Conservation (phyloP, 78 protist genomes). For the Salpingoeca rosetta region DNA sequence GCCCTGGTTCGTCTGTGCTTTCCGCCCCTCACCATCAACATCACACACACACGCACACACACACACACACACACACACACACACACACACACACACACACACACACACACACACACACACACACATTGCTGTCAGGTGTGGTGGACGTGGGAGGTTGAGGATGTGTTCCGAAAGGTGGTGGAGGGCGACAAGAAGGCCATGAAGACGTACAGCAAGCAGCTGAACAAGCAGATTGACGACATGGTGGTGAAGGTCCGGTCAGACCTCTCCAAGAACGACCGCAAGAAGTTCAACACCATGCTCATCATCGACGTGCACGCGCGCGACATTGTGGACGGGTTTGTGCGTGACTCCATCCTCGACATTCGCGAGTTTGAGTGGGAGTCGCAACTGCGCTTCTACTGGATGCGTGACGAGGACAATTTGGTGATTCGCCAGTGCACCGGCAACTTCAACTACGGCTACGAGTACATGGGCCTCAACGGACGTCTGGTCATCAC, state of each 20-base stretch:
- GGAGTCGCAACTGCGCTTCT: constrained; percentile 86
- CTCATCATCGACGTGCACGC: constrained; percentile 87
- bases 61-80: too few relatives aligned
- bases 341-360: constrained; percentile 73
- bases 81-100: too few relatives aligned
- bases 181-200: constrained; percentile 52
- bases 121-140: too few relatives aligned
- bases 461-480: constrained; percentile 88
- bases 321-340: constrained; percentile 73
- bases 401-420: constrained; percentile 46
- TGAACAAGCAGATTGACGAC: constrained; percentile 39
- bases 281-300: constrained; percentile 72
- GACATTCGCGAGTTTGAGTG: constrained; percentile 81
- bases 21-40: too few relatives aligned
- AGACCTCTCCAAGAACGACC: background rate
- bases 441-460: constrained; percentile 64
- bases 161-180: constrained; percentile 58
- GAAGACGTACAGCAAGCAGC: constrained; percentile 25
- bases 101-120: too few relatives aligned
- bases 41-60: too few relatives aligned
- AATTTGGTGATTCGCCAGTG: constrained; percentile 59
- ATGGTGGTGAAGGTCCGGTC: constrained; percentile 43
- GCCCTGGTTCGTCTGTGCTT: too few relatives aligned
- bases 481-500: constrained; percentile 82
- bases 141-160: constrained; percentile 88